Evolutionary conservation across 2,329 filamentous ascomycete genomes (phyloP).

Genomic region (Pestalotiopsis sp.): DNA sequence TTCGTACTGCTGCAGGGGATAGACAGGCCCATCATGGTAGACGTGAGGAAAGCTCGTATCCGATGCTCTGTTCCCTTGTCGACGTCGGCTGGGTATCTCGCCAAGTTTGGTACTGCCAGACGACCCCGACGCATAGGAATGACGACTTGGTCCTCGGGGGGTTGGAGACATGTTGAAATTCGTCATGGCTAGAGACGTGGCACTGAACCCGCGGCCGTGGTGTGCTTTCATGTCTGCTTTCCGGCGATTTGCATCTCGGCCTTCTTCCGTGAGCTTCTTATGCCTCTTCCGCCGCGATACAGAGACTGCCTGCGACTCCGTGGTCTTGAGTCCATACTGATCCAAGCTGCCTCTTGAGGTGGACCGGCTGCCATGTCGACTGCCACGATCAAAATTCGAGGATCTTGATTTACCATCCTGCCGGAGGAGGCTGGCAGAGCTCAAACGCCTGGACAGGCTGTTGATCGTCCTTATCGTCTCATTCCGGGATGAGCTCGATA

Average conservation of each 20-base stretch:
- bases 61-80: not conserved
- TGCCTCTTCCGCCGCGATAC: not conserved
- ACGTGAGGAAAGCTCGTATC: constrained; percentile 4
- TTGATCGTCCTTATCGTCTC: constrained; percentile 53
- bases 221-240: not conserved
- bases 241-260: not conserved
- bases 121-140: constrained; percentile 38
- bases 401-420: not conserved
- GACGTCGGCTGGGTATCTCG: constrained; percentile 34
- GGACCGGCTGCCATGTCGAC: not conserved
- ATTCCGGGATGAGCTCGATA: constrained; percentile 50
- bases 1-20: constrained; percentile 13
- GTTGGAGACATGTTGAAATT: not conserved
- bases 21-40: constrained; percentile 8
- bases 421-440: constrained; percentile 3
- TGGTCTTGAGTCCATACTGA: not conserved
- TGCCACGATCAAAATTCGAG: not conserved
- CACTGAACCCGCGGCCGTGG: not conserved
- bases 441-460: constrained; percentile 42
- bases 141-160: constrained; percentile 18
- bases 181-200: not conserved
- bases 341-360: not conserved
- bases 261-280: not conserved
- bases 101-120: constrained; percentile 49
- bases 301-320: not conserved